phyloP scores from a whole-genome alignment of 768 basidiomycete genomes.

The Leccinum obscurum region DNA sequence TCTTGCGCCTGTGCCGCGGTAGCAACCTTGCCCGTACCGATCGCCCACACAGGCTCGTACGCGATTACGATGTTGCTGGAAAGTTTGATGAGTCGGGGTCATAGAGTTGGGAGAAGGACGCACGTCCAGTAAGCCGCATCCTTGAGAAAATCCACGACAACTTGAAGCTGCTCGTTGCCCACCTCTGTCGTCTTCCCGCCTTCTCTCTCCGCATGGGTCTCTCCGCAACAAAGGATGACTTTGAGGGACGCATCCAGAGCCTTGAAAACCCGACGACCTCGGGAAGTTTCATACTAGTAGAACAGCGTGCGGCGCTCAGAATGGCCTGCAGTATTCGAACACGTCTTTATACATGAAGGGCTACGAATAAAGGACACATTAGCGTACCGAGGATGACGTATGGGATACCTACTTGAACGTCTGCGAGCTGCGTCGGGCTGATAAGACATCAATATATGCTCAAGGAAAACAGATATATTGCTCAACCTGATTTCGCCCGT shows the following conservation, averaged over 20 bases:
- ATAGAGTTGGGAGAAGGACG: conserved; percentile 20
- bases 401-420: conserved; percentile 65
- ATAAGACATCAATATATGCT: neutral
- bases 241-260: conserved; percentile 74
- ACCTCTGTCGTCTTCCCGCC: conserved; percentile 72
- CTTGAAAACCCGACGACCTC: conserved; percentile 69
- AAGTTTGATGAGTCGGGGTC: neutral
- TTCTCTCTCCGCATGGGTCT: conserved; percentile 89
- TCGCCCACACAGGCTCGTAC: conserved; percentile 99
- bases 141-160: conserved; percentile 62
- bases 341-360: neutral
- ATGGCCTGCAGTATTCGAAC: conserved; percentile 56
- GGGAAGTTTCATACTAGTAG: conserved; percentile 65
- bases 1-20: conserved; percentile 92
- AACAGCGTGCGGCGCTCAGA: conserved; percentile 95
- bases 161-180: conserved; percentile 78
- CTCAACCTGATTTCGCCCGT: conserved; percentile 90
- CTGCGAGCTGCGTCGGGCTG: conserved; percentile 81
- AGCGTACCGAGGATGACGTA: conserved; percentile 86
- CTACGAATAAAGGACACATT: neutral
- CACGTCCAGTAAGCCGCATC: conserved; percentile 76
- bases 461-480: neutral
- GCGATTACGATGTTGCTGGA: conserved; percentile 88
- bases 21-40: conserved; percentile 96
- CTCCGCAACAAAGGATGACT: conserved; percentile 96